Evolutionary conservation across 2,329 filamentous ascomycete genomes (phyloP).

Genomic region (Daldinia sp.): DNA sequence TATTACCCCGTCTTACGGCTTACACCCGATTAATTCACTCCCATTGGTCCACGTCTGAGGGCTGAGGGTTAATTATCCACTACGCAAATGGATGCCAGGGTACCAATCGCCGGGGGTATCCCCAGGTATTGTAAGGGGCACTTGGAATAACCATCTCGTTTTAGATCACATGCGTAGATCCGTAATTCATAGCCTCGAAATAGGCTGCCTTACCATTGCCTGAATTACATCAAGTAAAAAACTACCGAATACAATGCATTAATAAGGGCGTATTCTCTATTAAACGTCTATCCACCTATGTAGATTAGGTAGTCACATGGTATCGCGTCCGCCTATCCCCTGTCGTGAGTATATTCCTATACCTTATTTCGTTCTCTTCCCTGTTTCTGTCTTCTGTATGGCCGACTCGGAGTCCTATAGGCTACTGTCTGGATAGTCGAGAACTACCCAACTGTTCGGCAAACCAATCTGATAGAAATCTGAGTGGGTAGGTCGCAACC

Average conservation of each 20-base stretch:
- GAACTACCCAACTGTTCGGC: background rate
- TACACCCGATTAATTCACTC: no score
- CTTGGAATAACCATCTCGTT: no score
- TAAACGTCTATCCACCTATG: background rate
- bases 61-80: no score
- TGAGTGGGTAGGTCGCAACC: background rate
- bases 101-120: no score
- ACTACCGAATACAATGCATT: background rate
- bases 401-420: background rate
- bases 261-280: slow-evolving; percentile 1
- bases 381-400: background rate
- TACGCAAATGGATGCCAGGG: no score
- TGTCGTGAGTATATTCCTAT: background rate
- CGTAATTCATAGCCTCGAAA: no score
- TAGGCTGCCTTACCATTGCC: no score
- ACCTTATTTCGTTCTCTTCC: background rate
- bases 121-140: no score
- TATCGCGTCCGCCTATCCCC: background rate
- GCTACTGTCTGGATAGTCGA: background rate
- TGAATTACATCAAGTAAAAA: background rate
- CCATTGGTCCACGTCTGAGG: no score
- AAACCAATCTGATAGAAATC: background rate
- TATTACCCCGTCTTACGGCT: no score
- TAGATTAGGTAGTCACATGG: background rate
- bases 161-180: no score